Percentiles rank a stretch among this genome's conserved stretches.
These are phyloP conservation scores for Nidula niveotomentosa DNA, from an alignment of 1,284 basidiomycete species.

Conservation along the genomic window DNA sequence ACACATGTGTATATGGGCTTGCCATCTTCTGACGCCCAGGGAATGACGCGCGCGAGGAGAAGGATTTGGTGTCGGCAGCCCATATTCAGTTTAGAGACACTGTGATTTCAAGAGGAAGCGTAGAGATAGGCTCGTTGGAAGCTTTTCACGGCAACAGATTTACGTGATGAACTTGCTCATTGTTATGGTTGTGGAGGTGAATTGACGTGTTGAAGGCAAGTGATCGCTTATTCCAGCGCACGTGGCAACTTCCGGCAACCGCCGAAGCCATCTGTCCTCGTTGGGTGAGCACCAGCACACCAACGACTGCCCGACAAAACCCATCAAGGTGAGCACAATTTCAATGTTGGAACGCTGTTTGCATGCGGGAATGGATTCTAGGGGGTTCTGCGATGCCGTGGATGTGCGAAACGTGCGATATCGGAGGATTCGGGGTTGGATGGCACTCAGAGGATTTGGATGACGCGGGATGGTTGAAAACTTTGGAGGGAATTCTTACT, in stretches of 20 bases:
- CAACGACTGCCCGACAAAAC: slow-evolving; percentile 40
- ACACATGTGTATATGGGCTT: too few species aligned
- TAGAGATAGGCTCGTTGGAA: too few species aligned
- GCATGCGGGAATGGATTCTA: slow-evolving; percentile 11
- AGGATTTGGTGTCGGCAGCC: too few species aligned
- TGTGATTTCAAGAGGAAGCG: too few species aligned
- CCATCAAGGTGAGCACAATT: slow-evolving; percentile 58
- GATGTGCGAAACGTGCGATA: slow-evolving; percentile 11
- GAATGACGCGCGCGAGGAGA: too few species aligned
- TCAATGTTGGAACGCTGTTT: slow-evolving; percentile 15
- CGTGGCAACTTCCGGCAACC: slow-evolving; percentile 9
- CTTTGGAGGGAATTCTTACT: slow-evolving; percentile 14
- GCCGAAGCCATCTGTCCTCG: slow-evolving; percentile 3
- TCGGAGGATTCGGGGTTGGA: slow-evolving; percentile 36
- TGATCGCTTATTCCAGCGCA: too few species aligned
- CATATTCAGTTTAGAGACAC: too few species aligned
- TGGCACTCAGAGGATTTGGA: slow-evolving; percentile 35
- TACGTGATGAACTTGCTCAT: too few species aligned
- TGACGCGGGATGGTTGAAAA: slow-evolving; percentile 28
- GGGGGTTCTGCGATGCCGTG: slow-evolving; percentile 13
- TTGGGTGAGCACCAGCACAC: slow-evolving; percentile 10
- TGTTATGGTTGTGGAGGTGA: too few species aligned
- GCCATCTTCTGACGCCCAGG: too few species aligned
- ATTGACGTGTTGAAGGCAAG: too few species aligned
- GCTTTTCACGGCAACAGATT: too few species aligned